phyloP scores from a whole-genome alignment of 208 protist genomes.

The Trypanosoma brucei region DNA sequence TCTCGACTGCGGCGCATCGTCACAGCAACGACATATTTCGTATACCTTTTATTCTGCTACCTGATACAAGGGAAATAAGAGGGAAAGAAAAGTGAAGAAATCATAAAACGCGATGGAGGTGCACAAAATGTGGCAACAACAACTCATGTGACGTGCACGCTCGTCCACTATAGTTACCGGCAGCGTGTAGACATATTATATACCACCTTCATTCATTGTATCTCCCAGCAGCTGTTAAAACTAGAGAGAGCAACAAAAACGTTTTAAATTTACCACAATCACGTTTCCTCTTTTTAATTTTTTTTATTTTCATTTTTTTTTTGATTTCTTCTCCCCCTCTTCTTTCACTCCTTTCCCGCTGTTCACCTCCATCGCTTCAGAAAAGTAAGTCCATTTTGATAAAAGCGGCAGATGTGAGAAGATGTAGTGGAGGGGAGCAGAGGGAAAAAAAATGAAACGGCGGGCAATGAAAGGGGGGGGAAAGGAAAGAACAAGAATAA shows the following conservation, averaged over 20 bases:
- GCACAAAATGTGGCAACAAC: too few relatives aligned
- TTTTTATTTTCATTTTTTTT: not conserved
- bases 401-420: too few relatives aligned
- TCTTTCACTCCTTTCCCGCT: constrained; percentile 3
- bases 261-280: not conserved
- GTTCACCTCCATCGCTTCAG: too few relatives aligned
- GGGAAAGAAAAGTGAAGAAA: not conserved
- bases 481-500: constrained; percentile 4
- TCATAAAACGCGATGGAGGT: not conserved
- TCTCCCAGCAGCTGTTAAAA: not conserved
- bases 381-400: too few relatives aligned
- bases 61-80: not conserved
- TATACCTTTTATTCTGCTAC: not conserved
- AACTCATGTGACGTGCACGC: too few relatives aligned
- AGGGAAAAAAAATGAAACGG: not conserved
- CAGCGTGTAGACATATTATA: too few relatives aligned
- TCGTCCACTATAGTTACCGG: too few relatives aligned
- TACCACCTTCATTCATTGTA: not conserved
- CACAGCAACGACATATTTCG: too few relatives aligned
- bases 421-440: too few relatives aligned
- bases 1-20: too few relatives aligned
- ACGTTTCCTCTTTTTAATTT: not conserved
- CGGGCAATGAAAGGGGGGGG: not conserved
- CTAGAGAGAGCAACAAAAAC: not conserved
- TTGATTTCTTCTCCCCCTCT: not conserved